Percentiles rank a stretch among this genome's conserved stretches.
Conservation (phyloP, 2,329 filamentous ascomycete genomes). For the Paraphoma chrysanthemicola region DNA sequence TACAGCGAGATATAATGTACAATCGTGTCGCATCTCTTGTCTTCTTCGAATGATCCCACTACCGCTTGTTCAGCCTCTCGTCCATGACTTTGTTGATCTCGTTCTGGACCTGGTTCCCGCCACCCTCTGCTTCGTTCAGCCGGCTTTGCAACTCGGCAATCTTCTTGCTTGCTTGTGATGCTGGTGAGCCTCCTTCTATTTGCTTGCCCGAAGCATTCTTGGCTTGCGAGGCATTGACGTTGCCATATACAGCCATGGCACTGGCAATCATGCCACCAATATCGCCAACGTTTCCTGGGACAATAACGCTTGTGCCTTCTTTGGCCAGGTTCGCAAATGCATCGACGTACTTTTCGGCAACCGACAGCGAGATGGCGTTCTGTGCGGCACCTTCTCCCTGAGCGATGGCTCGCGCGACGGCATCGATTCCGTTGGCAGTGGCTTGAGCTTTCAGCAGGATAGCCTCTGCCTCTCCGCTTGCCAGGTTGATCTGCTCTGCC, state of each 20-base stretch:
- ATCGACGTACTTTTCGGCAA: conserved; percentile 98
- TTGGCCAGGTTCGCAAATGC: conserved; percentile 92
- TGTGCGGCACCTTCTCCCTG: conserved; percentile 78
- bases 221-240: conserved; percentile 82
- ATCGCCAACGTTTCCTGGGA: conserved; percentile 96
- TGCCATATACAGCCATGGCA: conserved; percentile 93
- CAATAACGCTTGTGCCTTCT: conserved; percentile 93
- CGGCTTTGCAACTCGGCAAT: conserved; percentile 41
- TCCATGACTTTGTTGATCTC: conserved; percentile 47
- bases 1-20: conserved; percentile 44
- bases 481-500: conserved; percentile 91
- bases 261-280: conserved; percentile 97
- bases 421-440: conserved; percentile 86
- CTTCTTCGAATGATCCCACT: conserved; percentile 3
- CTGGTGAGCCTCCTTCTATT: conserved; percentile 17
- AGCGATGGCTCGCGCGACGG: conserved; percentile 78
- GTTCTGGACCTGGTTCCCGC: conserved; percentile 30
- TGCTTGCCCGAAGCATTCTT: conserved; percentile 67
- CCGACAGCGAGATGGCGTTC: conserved; percentile 81
- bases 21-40: conserved; percentile 16
- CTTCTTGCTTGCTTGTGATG: conserved; percentile 33
- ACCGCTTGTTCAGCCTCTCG: conserved; percentile 40
- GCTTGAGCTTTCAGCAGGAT: conserved; percentile 86
- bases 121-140: conserved; percentile 30
- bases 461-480: conserved; percentile 90